A percentile compares a stretch with the other conserved stretches of the same genome.
These are phyloP conservation scores for Botrytis byssoidea DNA, from an alignment of 2,329 filamentous ascomycete species.

Conservation along the genomic window DNA sequence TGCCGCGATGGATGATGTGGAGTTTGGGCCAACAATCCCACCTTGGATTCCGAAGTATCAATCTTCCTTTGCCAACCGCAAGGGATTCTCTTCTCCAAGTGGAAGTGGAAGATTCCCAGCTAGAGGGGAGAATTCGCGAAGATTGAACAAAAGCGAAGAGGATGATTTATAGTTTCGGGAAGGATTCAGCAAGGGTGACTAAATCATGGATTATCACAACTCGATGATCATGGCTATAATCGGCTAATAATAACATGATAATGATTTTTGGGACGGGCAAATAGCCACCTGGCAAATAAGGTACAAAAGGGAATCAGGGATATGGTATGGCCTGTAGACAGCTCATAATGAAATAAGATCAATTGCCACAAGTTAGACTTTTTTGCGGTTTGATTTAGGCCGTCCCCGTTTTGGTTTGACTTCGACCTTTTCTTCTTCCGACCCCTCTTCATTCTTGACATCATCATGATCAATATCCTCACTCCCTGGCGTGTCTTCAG, in stretches of 20 bases:
- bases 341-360: background rate
- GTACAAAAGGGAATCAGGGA: background rate
- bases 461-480: conserved; percentile 19
- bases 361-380: background rate
- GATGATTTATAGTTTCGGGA: background rate
- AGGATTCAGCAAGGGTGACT: too few relatives aligned
- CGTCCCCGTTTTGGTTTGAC: conserved; percentile 20
- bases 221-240: background rate
- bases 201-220: background rate
- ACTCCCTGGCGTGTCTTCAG: conserved; percentile 13
- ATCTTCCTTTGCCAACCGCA: background rate
- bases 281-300: background rate
- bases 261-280: background rate
- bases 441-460: conserved; percentile 20
- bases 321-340: background rate
- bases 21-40: background rate
- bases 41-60: background rate
- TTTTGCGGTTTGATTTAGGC: conserved; percentile 13
- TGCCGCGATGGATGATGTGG: background rate
- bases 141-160: background rate
- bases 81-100: background rate
- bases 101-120: background rate
- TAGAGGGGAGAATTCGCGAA: background rate
- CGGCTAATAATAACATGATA: background rate
- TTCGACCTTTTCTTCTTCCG: conserved; percentile 24